Base-by-base conservation (phyloP, 2,329 filamentous ascomycete species). In the Clonostachys rosea region DNA sequence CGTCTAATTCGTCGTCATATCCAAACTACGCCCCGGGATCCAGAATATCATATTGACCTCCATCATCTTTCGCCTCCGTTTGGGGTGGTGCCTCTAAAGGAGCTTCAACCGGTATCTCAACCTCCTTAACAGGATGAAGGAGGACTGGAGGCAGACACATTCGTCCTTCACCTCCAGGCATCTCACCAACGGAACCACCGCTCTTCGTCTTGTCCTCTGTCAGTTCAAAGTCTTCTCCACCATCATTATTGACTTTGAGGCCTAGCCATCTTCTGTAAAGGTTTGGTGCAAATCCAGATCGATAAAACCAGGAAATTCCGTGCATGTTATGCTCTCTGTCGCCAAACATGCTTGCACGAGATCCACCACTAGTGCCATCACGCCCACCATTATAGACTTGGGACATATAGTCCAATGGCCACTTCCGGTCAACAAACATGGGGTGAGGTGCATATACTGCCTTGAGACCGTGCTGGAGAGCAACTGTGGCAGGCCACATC, bases 71-170 rank as follows among this genome's bases (percentile, higher is more conserved):
- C 2, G 75, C 68, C 34, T 43, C 41, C 40, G 24, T 30, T 30
- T 9, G 8, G 24, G 24, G 9, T 30, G 24, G 24, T 30, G 24
- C 24, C 24, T 30, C 24, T 30, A 30, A 30, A 30, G 76, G 71
- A 24, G 76, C 76, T 62, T 79, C 84, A 3, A 87, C 81, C 8
- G 83, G 78, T 44, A 86, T 57, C 48, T 86, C 81, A 6, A 91
- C 78, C 46, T 81, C 78, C 73, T 96, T 96, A 46, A 96, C 79
- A 0, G 91, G 91, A 75, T 96, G 91, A 53, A 96, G 68, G 51
- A 96, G 68, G 85, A 96, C 92, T 1, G 87, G 89, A 8, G 91
- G 90, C 39, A 96, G 70, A 68, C 91, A 96, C 90, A 96, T 95
- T 50, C 91, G 79, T 11, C 89, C 89, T 65, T 91, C 87, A 14